Conservation (phyloP, 2,329 filamentous ascomycete species). For the Cyphellophora attinorum region DNA sequence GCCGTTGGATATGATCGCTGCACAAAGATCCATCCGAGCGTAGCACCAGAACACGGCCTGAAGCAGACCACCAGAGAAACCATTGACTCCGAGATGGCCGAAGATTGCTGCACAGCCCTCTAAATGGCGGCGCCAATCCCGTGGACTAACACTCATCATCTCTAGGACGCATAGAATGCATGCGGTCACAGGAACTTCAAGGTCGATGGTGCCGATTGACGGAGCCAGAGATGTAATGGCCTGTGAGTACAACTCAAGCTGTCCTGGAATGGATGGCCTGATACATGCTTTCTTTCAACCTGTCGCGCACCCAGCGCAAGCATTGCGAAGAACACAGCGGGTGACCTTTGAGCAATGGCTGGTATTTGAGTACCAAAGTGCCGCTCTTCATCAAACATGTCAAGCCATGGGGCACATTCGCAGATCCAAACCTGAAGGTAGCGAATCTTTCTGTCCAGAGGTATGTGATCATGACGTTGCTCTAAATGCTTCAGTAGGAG, state of each 20-base stretch:
- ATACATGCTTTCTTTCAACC: constrained; percentile 41
- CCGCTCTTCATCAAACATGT: constrained; percentile 46
- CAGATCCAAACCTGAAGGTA: constrained; percentile 2
- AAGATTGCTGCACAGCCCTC: constrained; percentile 48
- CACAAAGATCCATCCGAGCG: constrained; percentile 48
- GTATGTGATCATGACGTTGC: constrained; percentile 2
- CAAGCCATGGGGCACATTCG: constrained; percentile 30
- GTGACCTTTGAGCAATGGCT: constrained; percentile 20
- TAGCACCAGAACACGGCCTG: constrained; percentile 52
- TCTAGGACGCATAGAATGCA: constrained; percentile 10
- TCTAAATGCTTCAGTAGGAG: constrained; percentile 2
- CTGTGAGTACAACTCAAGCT: constrained; percentile 45
- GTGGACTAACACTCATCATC: constrained; percentile 10
- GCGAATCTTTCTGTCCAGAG: constrained; percentile 1
- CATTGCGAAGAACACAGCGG: constrained; percentile 39
- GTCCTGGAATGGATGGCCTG: constrained; percentile 32
- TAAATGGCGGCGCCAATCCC: constrained; percentile 46
- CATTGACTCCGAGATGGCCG: constrained; percentile 41
- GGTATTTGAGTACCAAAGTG: constrained; percentile 43
- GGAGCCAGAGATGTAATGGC: constrained; percentile 27
- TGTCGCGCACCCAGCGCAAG: constrained; percentile 46
- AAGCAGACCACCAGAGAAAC: constrained; percentile 40
- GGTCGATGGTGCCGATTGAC: constrained; percentile 4
- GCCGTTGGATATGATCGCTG: constrained; percentile 44
- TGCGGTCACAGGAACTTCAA: constrained; percentile 5